A percentile compares a stretch with the other conserved stretches of the same genome.
phyloP scores from a whole-genome alignment of 495 filamentous ascomycete species.

The Hypoxylon crocopeplum region DNA sequence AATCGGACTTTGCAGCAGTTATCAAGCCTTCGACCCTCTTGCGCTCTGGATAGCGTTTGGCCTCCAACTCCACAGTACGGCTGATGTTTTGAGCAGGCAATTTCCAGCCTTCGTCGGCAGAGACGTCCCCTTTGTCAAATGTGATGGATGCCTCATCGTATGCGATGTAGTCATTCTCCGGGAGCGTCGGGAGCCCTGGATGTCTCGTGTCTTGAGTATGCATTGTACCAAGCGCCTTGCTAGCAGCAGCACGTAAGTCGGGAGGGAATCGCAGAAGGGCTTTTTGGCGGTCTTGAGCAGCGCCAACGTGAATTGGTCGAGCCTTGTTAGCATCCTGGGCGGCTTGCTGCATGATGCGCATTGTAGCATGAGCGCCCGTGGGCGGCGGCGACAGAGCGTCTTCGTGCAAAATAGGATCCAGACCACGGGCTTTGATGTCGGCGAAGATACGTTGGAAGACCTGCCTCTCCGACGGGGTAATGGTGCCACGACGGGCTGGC shows the following conservation, averaged over 20 bases:
- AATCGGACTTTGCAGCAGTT: constrained; percentile 61
- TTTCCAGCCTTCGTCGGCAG: constrained; percentile 40
- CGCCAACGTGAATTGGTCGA: constrained; percentile 15
- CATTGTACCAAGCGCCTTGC: constrained; percentile 44
- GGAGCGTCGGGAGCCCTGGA: not conserved
- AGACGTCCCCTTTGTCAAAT: constrained; percentile 32
- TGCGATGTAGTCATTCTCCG: not conserved
- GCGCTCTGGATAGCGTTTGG: constrained; percentile 47
- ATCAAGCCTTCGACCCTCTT: constrained; percentile 57
- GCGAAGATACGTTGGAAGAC: constrained; percentile 66
- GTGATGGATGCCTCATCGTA: constrained; percentile 8
- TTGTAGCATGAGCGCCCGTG: constrained; percentile 20
- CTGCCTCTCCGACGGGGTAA: constrained; percentile 61
- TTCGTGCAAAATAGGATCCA: constrained; percentile 19
- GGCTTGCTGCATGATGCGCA: constrained; percentile 47
- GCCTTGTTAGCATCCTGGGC: constrained; percentile 24
- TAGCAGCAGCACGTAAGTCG: constrained; percentile 47
- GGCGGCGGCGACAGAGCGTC: not conserved
- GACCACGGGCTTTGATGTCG: constrained; percentile 52
- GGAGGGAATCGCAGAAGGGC: constrained; percentile 51
- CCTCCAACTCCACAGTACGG: constrained; percentile 43
- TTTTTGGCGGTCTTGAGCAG: constrained; percentile 38
- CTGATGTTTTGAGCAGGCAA: constrained; percentile 28
- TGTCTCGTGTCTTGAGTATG: too few relatives aligned
- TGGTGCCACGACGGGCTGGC: constrained; percentile 49